Percentiles rank a stretch among this genome's conserved stretches.
Conservation (phyloP, 2,329 filamentous ascomycete genomes). For the Colletotrichum tropicale region DNA sequence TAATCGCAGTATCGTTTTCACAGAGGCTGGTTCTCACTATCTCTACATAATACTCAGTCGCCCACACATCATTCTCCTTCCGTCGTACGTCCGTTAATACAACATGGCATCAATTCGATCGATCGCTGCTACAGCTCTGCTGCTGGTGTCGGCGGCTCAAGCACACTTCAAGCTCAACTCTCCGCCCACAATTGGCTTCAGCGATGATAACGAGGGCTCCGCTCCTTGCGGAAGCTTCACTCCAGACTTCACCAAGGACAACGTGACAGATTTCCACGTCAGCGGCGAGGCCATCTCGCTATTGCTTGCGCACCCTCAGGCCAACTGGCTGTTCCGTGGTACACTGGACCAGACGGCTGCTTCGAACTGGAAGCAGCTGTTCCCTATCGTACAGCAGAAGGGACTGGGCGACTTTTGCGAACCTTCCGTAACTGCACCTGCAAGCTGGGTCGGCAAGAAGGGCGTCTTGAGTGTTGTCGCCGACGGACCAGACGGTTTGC, state of each 20-base stretch:
- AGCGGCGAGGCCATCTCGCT: conserved; percentile 57
- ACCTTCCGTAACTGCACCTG: conserved; percentile 50
- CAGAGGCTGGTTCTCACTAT: not conserved
- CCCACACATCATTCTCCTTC: not conserved
- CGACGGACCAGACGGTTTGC: conserved; percentile 56
- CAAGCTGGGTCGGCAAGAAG: conserved; percentile 56
- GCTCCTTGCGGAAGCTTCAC: conserved; percentile 50
- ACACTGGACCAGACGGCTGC: conserved; percentile 54
- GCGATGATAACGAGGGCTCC: conserved; percentile 35
- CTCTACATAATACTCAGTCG: not conserved
- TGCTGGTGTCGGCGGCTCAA: conserved; percentile 42
- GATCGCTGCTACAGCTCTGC: conserved; percentile 25
- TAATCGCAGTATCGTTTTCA: not conserved
- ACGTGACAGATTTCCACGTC: conserved; percentile 57
- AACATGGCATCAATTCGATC: conserved; percentile 26
- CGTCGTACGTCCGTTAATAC: not conserved
- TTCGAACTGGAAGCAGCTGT: conserved; percentile 59
- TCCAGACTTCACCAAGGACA: conserved; percentile 39
- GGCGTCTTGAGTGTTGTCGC: conserved; percentile 58
- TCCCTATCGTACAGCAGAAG: conserved; percentile 56
- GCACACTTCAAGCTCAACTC: conserved; percentile 60
- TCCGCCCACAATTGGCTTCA: conserved; percentile 50
- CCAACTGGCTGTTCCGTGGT: conserved; percentile 61
- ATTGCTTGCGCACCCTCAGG: conserved; percentile 52
- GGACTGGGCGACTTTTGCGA: conserved; percentile 60